These are phyloP conservation scores for Zygosaccharomyces sapae DNA, from an alignment of 1,139 yeast species.

Conservation along the genomic window DNA sequence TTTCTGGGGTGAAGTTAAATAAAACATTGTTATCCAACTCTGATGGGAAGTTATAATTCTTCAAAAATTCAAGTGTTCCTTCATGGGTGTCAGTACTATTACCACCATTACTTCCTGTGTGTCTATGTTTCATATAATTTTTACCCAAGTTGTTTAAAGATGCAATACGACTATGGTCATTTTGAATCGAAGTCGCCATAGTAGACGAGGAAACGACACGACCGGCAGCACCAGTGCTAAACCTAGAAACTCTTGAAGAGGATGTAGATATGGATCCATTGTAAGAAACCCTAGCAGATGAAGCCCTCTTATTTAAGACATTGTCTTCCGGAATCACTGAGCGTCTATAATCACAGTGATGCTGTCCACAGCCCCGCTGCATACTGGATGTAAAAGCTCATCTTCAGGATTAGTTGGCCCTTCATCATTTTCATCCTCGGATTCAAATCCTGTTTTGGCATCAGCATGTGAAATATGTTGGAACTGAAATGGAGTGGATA, in stretches of 20 bases:
- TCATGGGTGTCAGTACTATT: conserved; percentile 13
- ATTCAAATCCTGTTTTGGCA: conserved; percentile 17
- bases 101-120: conserved; percentile 15
- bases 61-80: conserved; percentile 28
- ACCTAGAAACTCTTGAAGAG: conserved; percentile 23
- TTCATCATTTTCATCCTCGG: conserved; percentile 8
- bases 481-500: conserved; percentile 30
- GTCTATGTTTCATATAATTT: conserved; percentile 14
- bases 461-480: conserved; percentile 36
- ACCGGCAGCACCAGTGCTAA: conserved; percentile 17
- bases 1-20: conserved; percentile 15
- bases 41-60: conserved; percentile 32
- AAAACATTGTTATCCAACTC: conserved; percentile 10
- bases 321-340: background rate
- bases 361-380: conserved; percentile 2
- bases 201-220: conserved; percentile 32
- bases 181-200: conserved; percentile 32
- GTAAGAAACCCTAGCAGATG: conserved; percentile 17
- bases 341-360: background rate
- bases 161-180: conserved; percentile 19
- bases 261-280: conserved; percentile 22
- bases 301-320: conserved; percentile 7
- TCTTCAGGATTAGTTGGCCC: conserved; percentile 1
- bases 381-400: background rate
- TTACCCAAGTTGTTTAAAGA: conserved; percentile 18